Evolutionary conservation across 148 eudicot species (phyloP).

Genomic region (Rheum nobile): DNA sequence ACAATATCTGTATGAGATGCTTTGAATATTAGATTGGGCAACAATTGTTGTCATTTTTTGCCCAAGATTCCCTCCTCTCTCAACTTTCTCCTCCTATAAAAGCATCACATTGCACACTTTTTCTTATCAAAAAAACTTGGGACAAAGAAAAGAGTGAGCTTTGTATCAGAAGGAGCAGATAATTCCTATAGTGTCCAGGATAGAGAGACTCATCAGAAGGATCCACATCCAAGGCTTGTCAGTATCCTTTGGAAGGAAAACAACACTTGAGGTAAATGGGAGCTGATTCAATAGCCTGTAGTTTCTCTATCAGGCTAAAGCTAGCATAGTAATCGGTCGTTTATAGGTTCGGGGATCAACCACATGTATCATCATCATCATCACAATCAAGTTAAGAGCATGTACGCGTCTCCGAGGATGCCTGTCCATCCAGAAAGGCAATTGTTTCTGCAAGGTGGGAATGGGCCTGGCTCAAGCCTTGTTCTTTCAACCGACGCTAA

Average conservation of each 20-base stretch:
- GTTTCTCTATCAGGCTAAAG: conserved; percentile 17
- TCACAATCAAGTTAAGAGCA: conserved; percentile 44
- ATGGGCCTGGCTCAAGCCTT: conserved; percentile 54
- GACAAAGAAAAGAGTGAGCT: conserved; percentile 11
- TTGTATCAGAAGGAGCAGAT: conserved; percentile 17
- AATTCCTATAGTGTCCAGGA: conserved; percentile 6
- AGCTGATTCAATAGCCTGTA: conserved; percentile 1
- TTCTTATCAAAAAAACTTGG: conserved; percentile 19
- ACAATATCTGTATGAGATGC: conserved; percentile 35
- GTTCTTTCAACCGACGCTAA: conserved; percentile 90
- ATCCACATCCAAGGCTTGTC: conserved; percentile 12
- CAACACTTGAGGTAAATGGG: not conserved
- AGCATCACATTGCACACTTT: conserved; percentile 26
- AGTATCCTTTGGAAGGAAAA: not conserved
- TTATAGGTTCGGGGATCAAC: conserved; percentile 5
- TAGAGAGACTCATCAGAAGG: conserved; percentile 7
- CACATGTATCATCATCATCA: conserved; percentile 51
- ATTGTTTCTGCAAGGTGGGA: conserved; percentile 62
- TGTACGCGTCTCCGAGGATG: conserved; percentile 46
- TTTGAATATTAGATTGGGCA: conserved; percentile 39
- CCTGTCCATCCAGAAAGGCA: conserved; percentile 55
- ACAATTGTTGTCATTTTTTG: conserved; percentile 27
- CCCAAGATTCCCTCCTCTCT: conserved; percentile 63
- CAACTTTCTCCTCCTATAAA: conserved; percentile 42
- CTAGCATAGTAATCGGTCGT: conserved; percentile 8